Conservation (phyloP, 2,329 filamentous ascomycete species). For the Ophiostoma ulmi region DNA sequence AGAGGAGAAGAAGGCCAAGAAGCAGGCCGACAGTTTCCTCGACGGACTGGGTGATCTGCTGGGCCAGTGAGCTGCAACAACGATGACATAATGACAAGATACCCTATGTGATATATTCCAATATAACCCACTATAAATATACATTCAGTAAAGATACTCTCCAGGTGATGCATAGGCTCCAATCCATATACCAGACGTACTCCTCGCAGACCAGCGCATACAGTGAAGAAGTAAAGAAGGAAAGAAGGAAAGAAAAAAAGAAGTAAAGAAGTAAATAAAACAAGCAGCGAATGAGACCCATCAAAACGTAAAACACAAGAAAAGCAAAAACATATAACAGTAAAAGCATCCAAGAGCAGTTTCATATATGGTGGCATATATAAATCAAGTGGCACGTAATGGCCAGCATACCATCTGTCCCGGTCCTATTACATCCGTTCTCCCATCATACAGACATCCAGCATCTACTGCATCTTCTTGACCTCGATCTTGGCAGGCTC, state of each 20-base stretch:
- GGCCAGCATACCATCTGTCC: not conserved
- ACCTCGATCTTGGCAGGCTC: conserved; percentile 39
- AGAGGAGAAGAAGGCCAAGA: conserved; percentile 39
- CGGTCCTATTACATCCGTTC: not conserved
- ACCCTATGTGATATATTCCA: not conserved
- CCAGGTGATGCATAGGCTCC: not conserved
- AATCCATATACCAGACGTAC: not conserved
- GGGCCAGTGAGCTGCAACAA: conserved; percentile 11
- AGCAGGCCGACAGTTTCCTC: conserved; percentile 36
- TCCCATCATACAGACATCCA: not conserved
- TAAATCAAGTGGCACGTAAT: not conserved
- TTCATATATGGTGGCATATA: not conserved
- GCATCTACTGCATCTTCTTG: conserved; percentile 10
- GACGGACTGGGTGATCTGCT: conserved; percentile 31
- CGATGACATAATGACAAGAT: conserved; percentile 14
- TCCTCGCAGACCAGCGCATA: not conserved
- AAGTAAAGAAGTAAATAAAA: too few species aligned
- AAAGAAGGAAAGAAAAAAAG: too few species aligned
- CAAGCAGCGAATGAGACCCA: not conserved
- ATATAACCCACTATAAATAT: not conserved
- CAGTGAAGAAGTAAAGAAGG: not conserved
- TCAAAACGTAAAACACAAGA: not conserved
- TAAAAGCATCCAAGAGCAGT: not conserved
- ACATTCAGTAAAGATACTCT: not conserved
- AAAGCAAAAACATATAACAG: not conserved